Percentiles rank a stretch among this genome's conserved stretches.
Conservation (phyloP, 2,329 filamentous ascomycete species). For the Pseudogymnoascus sp. region DNA sequence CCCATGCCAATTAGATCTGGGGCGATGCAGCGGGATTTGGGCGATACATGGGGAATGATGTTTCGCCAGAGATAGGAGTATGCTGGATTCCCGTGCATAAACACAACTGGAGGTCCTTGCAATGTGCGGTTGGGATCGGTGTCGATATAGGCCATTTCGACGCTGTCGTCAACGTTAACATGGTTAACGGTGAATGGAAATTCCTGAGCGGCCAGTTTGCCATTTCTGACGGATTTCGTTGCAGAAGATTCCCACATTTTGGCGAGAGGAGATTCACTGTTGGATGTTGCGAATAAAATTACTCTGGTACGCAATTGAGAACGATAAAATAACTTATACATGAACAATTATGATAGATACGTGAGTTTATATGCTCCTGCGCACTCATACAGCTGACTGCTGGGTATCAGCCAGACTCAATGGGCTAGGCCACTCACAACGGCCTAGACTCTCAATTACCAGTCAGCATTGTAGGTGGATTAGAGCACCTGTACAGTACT, state of each 20-base stretch:
- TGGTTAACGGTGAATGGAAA: neutral
- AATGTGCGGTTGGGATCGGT: neutral
- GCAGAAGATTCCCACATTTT: neutral
- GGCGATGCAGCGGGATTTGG: neutral
- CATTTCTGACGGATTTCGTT: neutral
- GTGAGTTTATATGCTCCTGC: neutral
- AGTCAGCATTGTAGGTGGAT: neutral
- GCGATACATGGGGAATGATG: slow-evolving; percentile 1
- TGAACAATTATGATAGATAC: neutral
- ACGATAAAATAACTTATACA: neutral
- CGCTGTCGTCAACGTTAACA: neutral
- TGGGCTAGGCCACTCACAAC: neutral
- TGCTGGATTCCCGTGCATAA: slow-evolving; percentile 4
- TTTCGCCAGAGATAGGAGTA: slow-evolving; percentile 6
- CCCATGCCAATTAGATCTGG: neutral
- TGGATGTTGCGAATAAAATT: neutral
- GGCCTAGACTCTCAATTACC: neutral
- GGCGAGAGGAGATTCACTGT: neutral
- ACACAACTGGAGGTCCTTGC: neutral
- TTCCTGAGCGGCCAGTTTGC: neutral
- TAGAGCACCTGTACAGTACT: neutral
- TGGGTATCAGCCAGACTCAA: neutral
- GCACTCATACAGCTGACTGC: neutral
- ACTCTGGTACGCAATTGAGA: neutral
- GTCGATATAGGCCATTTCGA: neutral